Percentiles rank a stretch among this genome's conserved stretches.
phyloP scores from a whole-genome alignment of 768 basidiomycete species.

The Cystobasidium ongulense region DNA sequence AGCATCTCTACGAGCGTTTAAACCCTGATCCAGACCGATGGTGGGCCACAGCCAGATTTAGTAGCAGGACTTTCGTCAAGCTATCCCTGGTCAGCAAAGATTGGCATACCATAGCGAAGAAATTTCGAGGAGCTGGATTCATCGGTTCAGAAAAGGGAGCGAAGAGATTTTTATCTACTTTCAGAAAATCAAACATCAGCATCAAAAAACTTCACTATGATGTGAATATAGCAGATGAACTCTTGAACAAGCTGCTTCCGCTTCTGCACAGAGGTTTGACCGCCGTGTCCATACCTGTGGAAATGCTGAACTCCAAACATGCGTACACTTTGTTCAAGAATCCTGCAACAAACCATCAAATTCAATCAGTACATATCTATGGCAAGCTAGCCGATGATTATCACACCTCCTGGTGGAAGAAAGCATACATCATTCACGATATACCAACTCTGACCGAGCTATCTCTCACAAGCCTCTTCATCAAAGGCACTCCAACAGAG shows the following conservation, averaged over 20 bases:
- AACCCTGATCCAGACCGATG: background rate
- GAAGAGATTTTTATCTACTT: background rate
- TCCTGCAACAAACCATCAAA: background rate
- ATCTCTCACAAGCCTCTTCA: background rate
- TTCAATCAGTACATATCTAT: background rate
- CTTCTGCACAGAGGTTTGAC: background rate
- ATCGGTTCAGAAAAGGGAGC: background rate
- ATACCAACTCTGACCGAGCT: background rate
- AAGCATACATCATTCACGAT: background rate
- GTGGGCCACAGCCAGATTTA: background rate
- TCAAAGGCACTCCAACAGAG: background rate
- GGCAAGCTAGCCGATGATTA: background rate
- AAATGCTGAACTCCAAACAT: background rate
- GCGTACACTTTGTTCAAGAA: background rate
- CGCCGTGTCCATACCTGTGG: background rate
- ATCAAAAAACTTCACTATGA: background rate
- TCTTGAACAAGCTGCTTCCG: background rate
- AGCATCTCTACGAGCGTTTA: background rate
- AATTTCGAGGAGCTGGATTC: background rate
- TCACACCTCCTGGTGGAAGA: background rate
- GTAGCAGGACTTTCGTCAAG: background rate
- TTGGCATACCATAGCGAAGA: background rate
- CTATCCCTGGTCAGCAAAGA: conserved; percentile 10
- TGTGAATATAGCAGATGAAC: background rate
- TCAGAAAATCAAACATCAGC: background rate